A percentile compares a stretch with the other conserved stretches of the same genome.
Evolutionary conservation across 306 rosid genomes (phyloP).

Genomic region (Prunus mongolica): DNA sequence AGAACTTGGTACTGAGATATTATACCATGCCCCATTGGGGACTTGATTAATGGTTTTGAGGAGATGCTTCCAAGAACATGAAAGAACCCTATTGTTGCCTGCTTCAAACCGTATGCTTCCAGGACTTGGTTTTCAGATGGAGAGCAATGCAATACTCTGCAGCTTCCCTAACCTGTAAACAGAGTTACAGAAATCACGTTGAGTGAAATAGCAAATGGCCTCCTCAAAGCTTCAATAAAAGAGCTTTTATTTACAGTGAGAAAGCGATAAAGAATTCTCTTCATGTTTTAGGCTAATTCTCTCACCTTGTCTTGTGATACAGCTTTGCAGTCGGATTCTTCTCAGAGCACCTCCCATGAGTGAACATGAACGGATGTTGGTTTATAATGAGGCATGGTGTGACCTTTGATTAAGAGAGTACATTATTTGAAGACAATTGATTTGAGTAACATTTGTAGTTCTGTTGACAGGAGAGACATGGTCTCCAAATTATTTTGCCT

Average conservation of each 20-base stretch:
- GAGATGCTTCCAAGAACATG: background rate
- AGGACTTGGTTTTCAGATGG: background rate
- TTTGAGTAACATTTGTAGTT: background rate
- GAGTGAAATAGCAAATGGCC: background rate
- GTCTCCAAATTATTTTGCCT: background rate
- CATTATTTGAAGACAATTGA: background rate
- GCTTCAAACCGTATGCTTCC: background rate
- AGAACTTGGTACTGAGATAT: background rate
- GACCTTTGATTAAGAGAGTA: background rate
- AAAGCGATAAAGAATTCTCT: no score
- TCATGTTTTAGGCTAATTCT: conserved; percentile 5
- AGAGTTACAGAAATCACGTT: conserved; percentile 12
- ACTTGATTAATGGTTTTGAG: background rate
- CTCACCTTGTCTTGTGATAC: conserved; percentile 39
- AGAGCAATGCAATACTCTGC: background rate
- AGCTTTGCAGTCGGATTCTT: background rate
- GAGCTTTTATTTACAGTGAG: background rate
- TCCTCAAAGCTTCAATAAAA: conserved; percentile 6
- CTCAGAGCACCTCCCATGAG: background rate
- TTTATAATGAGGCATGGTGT: background rate
- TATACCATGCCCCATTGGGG: background rate
- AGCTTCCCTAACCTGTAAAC: conserved; percentile 35
- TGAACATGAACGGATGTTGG: background rate
- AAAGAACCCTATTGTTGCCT: background rate
- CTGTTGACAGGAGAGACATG: conserved; percentile 9